Percentiles rank a stretch among this genome's conserved stretches.
phyloP scores from a whole-genome alignment of 2,329 filamentous ascomycete genomes.

The Mycosphaerella sp. region DNA sequence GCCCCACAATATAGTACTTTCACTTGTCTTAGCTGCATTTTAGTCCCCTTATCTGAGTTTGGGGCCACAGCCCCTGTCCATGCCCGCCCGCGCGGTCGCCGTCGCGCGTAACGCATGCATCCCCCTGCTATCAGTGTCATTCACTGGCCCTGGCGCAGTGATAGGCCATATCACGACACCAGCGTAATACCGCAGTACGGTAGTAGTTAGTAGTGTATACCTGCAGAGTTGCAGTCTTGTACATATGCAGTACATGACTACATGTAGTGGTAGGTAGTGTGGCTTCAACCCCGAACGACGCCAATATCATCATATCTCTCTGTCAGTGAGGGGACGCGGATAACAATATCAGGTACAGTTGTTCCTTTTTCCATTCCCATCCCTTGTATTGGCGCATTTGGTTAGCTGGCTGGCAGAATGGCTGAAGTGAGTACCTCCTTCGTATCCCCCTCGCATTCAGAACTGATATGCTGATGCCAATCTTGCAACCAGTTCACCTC shows the following conservation, averaged over 20 bases:
- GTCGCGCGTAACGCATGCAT: neutral
- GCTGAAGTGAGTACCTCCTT: neutral
- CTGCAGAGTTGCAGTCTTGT: too few relatives aligned
- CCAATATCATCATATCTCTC: too few relatives aligned
- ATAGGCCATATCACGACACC: neutral
- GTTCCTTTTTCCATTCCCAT: neutral
- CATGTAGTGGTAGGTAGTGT: too few relatives aligned
- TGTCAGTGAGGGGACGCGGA: too few relatives aligned
- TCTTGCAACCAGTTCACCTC: slow-evolving; percentile 13
- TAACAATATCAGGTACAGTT: too few relatives aligned
- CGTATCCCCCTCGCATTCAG: neutral
- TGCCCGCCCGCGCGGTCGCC: neutral
- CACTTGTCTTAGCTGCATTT: neutral
- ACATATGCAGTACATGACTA: too few relatives aligned
- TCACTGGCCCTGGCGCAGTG: neutral
- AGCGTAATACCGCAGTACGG: too few relatives aligned
- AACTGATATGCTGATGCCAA: neutral
- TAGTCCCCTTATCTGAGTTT: slow-evolving; percentile 13
- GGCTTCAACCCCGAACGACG: too few relatives aligned
- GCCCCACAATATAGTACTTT: neutral
- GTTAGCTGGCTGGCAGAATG: neutral
- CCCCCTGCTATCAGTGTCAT: neutral
- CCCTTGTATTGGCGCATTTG: neutral
- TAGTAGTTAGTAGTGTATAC: too few relatives aligned
- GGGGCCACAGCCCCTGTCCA: neutral